These are phyloP conservation scores for Salvia hispanica DNA, from an alignment of 257 asterid genomes.

Conservation along the genomic window DNA sequence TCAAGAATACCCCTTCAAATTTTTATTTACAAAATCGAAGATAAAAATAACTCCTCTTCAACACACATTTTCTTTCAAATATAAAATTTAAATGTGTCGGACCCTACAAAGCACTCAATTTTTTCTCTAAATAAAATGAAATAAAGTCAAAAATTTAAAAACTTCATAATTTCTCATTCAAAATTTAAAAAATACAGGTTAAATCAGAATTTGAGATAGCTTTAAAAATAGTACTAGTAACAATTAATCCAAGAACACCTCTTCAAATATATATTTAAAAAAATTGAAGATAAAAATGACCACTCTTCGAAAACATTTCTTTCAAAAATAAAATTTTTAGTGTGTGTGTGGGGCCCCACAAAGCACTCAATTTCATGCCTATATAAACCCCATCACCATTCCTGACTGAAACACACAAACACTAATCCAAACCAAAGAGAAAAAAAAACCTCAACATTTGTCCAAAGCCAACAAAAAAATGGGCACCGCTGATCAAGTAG, in stretches of 20 bases:
- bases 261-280: too few species aligned
- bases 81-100: background rate
- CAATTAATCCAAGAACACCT: too few species aligned
- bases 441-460: background rate
- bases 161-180: too few species aligned
- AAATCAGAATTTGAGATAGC: too few species aligned
- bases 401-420: background rate
- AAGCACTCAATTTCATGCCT: constrained; percentile 34
- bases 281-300: background rate
- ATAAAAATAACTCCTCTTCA: background rate
- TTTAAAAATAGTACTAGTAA: too few species aligned
- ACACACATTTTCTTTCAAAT: background rate
- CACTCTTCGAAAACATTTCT: background rate
- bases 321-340: background rate
- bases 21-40: too few species aligned
- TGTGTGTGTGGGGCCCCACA: constrained; percentile 34
- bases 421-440: background rate
- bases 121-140: constrained; percentile 37
- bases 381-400: constrained; percentile 36
- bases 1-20: too few species aligned
- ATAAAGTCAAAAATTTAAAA: background rate
- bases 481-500: constrained; percentile 59
- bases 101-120: constrained; percentile 39
- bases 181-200: too few species aligned
- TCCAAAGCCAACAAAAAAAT: constrained; percentile 30